Evolutionary conservation across 805 yeast species (phyloP).

Genomic region (Saccharomycopsis selenospora): DNA sequence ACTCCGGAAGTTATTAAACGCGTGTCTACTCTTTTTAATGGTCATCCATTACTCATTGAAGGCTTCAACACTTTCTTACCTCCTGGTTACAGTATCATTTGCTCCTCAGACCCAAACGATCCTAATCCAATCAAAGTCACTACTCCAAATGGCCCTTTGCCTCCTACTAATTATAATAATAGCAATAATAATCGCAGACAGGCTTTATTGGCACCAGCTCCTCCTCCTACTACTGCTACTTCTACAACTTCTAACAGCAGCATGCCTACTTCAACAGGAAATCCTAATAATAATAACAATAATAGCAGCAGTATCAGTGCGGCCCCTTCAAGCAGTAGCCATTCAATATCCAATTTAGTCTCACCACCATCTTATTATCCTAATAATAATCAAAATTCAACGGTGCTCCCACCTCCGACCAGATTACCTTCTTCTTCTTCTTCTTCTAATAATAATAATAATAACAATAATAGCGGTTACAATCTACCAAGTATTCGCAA

Average conservation of each 20-base stretch:
- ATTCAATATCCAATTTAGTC: too few relatives aligned
- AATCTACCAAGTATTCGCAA: conserved; percentile 28
- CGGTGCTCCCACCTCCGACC: background rate
- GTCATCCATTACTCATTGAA: conserved; percentile 89
- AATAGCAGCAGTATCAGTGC: background rate
- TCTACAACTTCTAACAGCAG: background rate
- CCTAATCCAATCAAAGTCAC: conserved; percentile 90
- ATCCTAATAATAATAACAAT: background rate
- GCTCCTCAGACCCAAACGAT: conserved; percentile 81
- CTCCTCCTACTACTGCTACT: background rate
- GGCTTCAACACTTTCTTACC: conserved; percentile 97
- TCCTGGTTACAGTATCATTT: conserved; percentile 91
- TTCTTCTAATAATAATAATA: background rate
- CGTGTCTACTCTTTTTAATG: conserved; percentile 83
- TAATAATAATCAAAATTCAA: background rate
- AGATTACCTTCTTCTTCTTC: background rate
- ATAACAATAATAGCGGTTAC: conserved; percentile 1
- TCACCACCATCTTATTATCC: background rate
- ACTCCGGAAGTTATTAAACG: conserved; percentile 98
- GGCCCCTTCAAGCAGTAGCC: background rate
- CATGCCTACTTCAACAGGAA: background rate
- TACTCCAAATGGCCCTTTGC: conserved; percentile 85
- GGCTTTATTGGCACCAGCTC: background rate
- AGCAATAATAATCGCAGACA: background rate
- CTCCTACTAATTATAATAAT: background rate